Base-by-base conservation (phyloP, 2,329 filamentous ascomycete species). In the Kalmusia sp. region DNA sequence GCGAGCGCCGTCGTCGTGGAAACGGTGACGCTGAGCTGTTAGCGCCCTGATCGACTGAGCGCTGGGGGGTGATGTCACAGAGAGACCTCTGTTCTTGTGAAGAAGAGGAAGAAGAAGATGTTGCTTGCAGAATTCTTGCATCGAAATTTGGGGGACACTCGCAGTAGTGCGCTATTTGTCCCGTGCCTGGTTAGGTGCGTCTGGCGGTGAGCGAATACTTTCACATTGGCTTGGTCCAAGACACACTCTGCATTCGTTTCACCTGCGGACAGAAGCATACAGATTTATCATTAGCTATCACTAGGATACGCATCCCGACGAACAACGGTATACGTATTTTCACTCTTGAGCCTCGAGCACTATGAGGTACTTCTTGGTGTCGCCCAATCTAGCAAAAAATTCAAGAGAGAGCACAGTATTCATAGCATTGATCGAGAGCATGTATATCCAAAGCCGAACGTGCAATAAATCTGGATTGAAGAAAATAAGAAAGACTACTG, bases 1-100 rank as follows among this genome's bases (percentile, higher is more conserved):
- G n/a, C n/a, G n/a, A n/a, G n/a, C n/a, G n/a, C 51, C 49, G 55
- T 55, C 41, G 55, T 46, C 39, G 49, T 55, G 44, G 51, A 51
- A 54, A 54, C 49, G 43, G 44, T 31, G 34, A 2, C n/a, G 28
- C 34, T 7, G 34, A 5, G 30, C 15, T n/a, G n/a, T 15, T 34
- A 15, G 39, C 25, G 25, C 39, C 21, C 19, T 27, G 5, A 8
- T 45, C 41, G 15, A 45, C 28, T 37, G n/a, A 21, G 11, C 17
- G 22, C 27, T 28, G n/a, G 40, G 6, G 27, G 14, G 27, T 44
- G 27, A n/a, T 44, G 40, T 44, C 28, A 44, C 40, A 14, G 28
- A 8, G 27, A 9, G 25, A 17, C 15, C 17, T 11, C 17, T 4
- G 2, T 19, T 30, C 25, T 5, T 12, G n/a, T 9, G 25, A 17